A percentile compares a stretch with the other conserved stretches of the same genome.
These are phyloP conservation scores for Notholithocarpus densiflorus DNA, from an alignment of 306 rosid species.

Conservation along the genomic window DNA sequence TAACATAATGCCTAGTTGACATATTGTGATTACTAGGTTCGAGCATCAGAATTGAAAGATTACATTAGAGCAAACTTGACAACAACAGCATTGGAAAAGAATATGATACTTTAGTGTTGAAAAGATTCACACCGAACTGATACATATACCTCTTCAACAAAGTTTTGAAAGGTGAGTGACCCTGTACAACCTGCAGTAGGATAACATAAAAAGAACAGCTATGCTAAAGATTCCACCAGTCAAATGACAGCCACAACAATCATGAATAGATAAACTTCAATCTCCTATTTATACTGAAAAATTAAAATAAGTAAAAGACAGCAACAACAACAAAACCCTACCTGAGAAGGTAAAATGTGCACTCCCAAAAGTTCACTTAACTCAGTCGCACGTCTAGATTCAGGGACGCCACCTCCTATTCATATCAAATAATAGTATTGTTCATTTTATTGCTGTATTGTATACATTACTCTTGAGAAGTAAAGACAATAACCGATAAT, in stretches of 20 bases:
- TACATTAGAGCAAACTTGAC: background rate
- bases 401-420: slow-evolving; percentile 35
- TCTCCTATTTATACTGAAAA: background rate
- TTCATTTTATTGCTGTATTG: background rate
- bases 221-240: slow-evolving; percentile 26
- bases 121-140: background rate
- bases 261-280: background rate
- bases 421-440: background rate
- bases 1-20: background rate
- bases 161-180: slow-evolving; percentile 31
- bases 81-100: background rate
- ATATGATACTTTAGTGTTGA: background rate
- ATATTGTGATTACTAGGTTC: too few relatives aligned
- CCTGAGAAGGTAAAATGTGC: slow-evolving; percentile 33
- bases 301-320: too few relatives aligned
- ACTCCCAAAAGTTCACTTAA: slow-evolving; percentile 33
- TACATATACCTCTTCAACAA: slow-evolving; percentile 26
- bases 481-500: background rate
- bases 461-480: background rate
- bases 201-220: slow-evolving; percentile 20
- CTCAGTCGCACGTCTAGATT: slow-evolving; percentile 31
- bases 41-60: too few relatives aligned
- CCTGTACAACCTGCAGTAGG: slow-evolving; percentile 34
- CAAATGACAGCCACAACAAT: background rate
- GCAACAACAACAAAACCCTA: background rate